Percentiles rank a stretch among this genome's conserved stretches.
Conservation (phyloP, 2,329 filamentous ascomycete genomes). For the Phyllosticta paracitricarpa region DNA sequence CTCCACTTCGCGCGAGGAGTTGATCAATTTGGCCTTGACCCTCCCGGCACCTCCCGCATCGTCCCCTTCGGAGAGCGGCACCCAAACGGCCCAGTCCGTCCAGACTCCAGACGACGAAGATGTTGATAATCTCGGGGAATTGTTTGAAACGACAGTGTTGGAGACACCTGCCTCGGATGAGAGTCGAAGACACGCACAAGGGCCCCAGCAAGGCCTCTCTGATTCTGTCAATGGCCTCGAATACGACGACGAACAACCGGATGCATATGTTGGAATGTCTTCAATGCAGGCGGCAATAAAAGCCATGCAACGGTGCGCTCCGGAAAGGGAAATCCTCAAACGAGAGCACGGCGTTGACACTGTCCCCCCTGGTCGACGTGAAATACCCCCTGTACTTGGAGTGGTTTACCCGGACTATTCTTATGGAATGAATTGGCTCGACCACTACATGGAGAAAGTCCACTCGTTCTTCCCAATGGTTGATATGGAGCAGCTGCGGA, state of each 20-base stretch:
- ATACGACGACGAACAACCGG: constrained; percentile 47
- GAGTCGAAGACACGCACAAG: constrained; percentile 40
- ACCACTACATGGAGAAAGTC: constrained; percentile 66
- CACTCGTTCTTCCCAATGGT: constrained; percentile 66
- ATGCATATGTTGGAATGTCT: constrained; percentile 62
- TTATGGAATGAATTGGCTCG: constrained; percentile 58
- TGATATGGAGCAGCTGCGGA: constrained; percentile 60
- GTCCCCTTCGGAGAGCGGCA: background rate
- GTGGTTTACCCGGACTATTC: constrained; percentile 45
- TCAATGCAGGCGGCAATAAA: constrained; percentile 66
- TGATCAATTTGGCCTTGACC: constrained; percentile 36
- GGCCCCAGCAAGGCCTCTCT: constrained; percentile 42
- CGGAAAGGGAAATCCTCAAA: constrained; percentile 38
- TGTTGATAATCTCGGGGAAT: constrained; percentile 36
- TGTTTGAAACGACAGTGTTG: too few species aligned
- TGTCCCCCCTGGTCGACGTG: too few species aligned
- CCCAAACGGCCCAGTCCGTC: constrained; percentile 20
- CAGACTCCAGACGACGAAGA: constrained; percentile 33
- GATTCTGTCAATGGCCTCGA: constrained; percentile 65
- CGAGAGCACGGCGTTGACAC: constrained; percentile 19
- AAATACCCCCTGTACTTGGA: constrained; percentile 22
- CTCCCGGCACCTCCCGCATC: constrained; percentile 23
- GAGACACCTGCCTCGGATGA: constrained; percentile 39
- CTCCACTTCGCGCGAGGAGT: constrained; percentile 32
- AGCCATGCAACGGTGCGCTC: constrained; percentile 53